Evolutionary conservation across 805 yeast species (phyloP), one percentile per base, ranked within the genome.

Genomic region (Metahyphopichia silvanorum): DNA sequence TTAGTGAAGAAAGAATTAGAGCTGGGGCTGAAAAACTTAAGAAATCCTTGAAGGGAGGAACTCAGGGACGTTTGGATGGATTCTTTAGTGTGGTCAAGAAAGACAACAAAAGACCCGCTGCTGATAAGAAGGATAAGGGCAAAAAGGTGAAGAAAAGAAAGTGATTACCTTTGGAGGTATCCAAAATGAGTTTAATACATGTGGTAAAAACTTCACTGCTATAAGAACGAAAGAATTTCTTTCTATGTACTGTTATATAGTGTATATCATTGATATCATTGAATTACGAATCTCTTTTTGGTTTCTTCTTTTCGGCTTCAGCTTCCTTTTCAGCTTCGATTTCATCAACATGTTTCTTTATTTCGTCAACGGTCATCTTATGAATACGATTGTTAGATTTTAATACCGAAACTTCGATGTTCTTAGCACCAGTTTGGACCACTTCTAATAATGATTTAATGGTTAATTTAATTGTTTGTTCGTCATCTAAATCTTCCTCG

Each of bases 371-470:
- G 12, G 77, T 63, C 52, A 89, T 71, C 34, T 66, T 63, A 42
- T 74, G 73, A 45, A 86, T 74, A 23, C 70, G 60, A 45, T 72
- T 65, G 32, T 76, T 78, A 19, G 96, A 85, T 40, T 76, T 77
- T 76, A 91, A 78, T 23, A 93, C 81, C 4, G 94, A 84, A 31
- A 93, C 79, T 63, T 93, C 98, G 54, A 93, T 89, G 60, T 93
- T 93, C 57, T 86, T 86, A 27, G 97, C 94, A 25, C 98, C 98
- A 2, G 97, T 89, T 66, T 93, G 98, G 16, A 93, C 98, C 31
- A 93, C 97, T 60, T 93, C 98, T 48, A 93, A 71, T 47, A 93
- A 70, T 12, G 95, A 79, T 66, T 85, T 86, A 31, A 93, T 79
- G 2, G 97, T 79, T 51, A 93, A 77, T 47, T 78, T 78, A 35